Evolutionary conservation across 2,329 filamentous ascomycete genomes (phyloP).

Genomic region (Alternaria sp.): DNA sequence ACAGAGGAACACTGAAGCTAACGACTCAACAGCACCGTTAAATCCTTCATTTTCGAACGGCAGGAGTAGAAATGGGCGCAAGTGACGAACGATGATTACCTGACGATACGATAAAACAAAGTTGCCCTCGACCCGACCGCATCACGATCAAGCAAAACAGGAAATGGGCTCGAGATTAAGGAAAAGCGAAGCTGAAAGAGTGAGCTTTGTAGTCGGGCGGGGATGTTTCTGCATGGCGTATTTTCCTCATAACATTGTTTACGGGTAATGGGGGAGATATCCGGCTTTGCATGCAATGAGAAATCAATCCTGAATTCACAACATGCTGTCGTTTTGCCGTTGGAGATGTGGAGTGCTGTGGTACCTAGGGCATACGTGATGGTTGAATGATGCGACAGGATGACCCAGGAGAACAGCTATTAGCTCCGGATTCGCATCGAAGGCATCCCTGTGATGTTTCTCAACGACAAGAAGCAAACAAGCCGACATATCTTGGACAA

Average conservation of each 20-base stretch:
- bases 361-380: background rate
- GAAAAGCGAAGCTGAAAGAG: slow-evolving; percentile 10
- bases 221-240: slow-evolving; percentile 39
- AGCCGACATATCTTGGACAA: background rate
- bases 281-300: slow-evolving; percentile 32
- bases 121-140: slow-evolving; percentile 22
- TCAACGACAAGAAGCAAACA: background rate
- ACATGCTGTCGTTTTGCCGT: background rate
- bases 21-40: slow-evolving; percentile 46
- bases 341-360: background rate
- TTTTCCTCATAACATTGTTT: slow-evolving; percentile 18
- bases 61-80: slow-evolving; percentile 40
- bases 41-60: slow-evolving; percentile 33
- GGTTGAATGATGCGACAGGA: background rate
- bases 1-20: slow-evolving; percentile 8
- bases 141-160: slow-evolving; percentile 8
- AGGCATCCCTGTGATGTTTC: background rate
- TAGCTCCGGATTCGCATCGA: background rate
- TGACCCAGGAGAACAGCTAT: background rate
- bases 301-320: slow-evolving; percentile 40
- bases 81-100: slow-evolving; percentile 42
- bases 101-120: slow-evolving; percentile 32
- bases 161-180: slow-evolving; percentile 1
- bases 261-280: slow-evolving; percentile 24
- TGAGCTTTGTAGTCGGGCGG: slow-evolving; percentile 21